Conservation (phyloP, 2,329 filamentous ascomycete genomes). For the Epichloe amarillans region DNA sequence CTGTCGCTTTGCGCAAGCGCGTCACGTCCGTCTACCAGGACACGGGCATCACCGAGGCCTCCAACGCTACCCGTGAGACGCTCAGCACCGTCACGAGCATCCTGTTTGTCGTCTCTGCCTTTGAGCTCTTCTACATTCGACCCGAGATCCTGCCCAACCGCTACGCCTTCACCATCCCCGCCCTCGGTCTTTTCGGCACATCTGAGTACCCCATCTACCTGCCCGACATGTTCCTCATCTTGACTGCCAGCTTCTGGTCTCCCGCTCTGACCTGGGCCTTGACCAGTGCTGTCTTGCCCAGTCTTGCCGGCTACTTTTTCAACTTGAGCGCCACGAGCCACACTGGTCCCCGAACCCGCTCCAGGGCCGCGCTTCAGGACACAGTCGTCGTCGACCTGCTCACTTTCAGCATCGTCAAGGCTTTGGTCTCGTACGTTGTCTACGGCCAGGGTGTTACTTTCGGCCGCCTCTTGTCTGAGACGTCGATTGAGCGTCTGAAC, state of each 20-base stretch:
- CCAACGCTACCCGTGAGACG: conserved; percentile 52
- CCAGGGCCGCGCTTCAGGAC: conserved; percentile 26
- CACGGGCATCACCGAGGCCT: conserved; percentile 52
- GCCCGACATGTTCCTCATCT: conserved; percentile 68
- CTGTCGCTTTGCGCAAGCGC: conserved; percentile 51
- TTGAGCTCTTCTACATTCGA: conserved; percentile 61
- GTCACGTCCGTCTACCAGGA: conserved; percentile 50
- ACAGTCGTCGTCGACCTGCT: conserved; percentile 65
- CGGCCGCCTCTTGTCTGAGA: conserved; percentile 45
- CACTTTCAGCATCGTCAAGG: conserved; percentile 82
- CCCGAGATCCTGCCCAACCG: conserved; percentile 56
- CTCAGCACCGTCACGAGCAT: conserved; percentile 63
- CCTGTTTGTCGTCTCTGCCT: conserved; percentile 50
- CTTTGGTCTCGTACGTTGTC: conserved; percentile 65
- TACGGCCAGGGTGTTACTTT: conserved; percentile 56
- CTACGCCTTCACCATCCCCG: conserved; percentile 61
- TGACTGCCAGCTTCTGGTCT: conserved; percentile 72
- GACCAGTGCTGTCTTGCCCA: conserved; percentile 58
- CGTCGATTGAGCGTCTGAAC: conserved; percentile 50
- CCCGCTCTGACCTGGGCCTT: conserved; percentile 64
- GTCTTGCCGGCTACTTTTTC: conserved; percentile 73
- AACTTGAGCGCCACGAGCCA: conserved; percentile 55
- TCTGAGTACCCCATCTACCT: conserved; percentile 50
- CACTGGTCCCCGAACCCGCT: conserved; percentile 29
- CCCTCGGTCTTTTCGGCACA: conserved; percentile 40